These are phyloP conservation scores for Vigna unguiculata DNA, from an alignment of 306 rosid genomes.

Conservation along the genomic window DNA sequence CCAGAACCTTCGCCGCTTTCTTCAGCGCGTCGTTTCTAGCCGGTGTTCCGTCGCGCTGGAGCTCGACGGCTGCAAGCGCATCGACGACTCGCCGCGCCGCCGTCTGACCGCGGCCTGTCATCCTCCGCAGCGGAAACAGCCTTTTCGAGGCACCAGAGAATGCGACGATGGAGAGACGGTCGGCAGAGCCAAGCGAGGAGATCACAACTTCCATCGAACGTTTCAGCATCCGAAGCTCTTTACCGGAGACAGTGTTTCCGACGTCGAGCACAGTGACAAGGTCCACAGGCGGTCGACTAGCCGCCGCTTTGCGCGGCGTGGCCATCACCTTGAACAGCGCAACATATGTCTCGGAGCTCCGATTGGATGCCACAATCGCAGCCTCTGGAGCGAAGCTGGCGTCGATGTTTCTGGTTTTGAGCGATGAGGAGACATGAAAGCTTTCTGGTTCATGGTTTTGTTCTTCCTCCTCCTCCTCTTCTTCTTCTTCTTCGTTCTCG, in stretches of 20 bases:
- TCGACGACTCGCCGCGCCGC: slow-evolving; percentile 59
- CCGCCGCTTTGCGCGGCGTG: slow-evolving; percentile 45
- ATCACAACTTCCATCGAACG: slow-evolving; percentile 69
- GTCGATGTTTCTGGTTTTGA: slow-evolving; percentile 49
- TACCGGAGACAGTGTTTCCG: slow-evolving; percentile 49
- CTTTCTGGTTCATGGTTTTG: slow-evolving; percentile 45
- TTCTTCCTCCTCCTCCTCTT: slow-evolving; percentile 10
- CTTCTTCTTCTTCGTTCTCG: slow-evolving; percentile 63
- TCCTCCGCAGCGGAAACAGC: slow-evolving; percentile 68
- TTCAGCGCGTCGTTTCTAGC: slow-evolving; percentile 70
- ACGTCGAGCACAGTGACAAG: slow-evolving; percentile 75
- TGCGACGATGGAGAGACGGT: slow-evolving; percentile 82
- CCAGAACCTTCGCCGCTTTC: slow-evolving; percentile 85
- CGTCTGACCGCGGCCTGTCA: slow-evolving; percentile 74
- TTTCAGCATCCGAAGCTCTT: slow-evolving; percentile 64
- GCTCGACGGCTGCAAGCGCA: slow-evolving; percentile 44
- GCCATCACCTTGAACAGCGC: slow-evolving; percentile 71
- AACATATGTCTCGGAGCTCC: slow-evolving; percentile 60
- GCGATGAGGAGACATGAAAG: slow-evolving; percentile 41
- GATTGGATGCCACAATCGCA: slow-evolving; percentile 67
- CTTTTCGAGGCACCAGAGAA: slow-evolving; percentile 76
- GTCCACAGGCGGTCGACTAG: slow-evolving; percentile 69
- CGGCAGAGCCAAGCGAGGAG: slow-evolving; percentile 75
- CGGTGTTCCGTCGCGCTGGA: slow-evolving; percentile 46
- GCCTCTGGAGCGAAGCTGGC: slow-evolving; percentile 65